These are phyloP conservation scores for Penicillium sp. DNA, from an alignment of 2,329 filamentous ascomycete genomes.

Conservation along the genomic window DNA sequence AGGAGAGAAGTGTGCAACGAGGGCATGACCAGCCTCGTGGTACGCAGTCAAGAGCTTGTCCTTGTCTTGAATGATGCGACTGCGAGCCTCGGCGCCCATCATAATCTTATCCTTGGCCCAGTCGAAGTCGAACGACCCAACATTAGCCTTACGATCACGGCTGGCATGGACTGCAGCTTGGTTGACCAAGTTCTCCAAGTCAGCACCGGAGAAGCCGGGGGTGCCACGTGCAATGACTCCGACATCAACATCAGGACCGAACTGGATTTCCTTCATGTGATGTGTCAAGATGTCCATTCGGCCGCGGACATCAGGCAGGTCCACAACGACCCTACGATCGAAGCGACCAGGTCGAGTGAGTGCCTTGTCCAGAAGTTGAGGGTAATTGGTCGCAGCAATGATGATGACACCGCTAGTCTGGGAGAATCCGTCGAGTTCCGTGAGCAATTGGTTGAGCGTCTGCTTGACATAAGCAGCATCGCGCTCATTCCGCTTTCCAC, in stretches of 20 bases:
- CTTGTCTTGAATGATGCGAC: slow-evolving; percentile 84
- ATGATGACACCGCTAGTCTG: slow-evolving; percentile 94
- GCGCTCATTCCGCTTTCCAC: slow-evolving; percentile 85
- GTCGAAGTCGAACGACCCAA: slow-evolving; percentile 79
- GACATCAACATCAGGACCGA: slow-evolving; percentile 76
- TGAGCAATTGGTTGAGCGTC: slow-evolving; percentile 94
- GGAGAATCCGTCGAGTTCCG: slow-evolving; percentile 94
- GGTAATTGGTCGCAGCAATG: slow-evolving; percentile 94
- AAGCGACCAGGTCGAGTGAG: slow-evolving; percentile 92
- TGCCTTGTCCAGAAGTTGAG: slow-evolving; percentile 89
- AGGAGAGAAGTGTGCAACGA: slow-evolving; percentile 81
- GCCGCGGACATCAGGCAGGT: slow-evolving; percentile 87
- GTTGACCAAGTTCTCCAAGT: slow-evolving; percentile 95
- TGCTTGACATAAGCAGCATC: slow-evolving; percentile 96
- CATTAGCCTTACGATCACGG: slow-evolving; percentile 73
- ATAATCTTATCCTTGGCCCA: slow-evolving; percentile 99
- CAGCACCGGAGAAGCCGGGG: slow-evolving; percentile 88
- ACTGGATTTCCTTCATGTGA: slow-evolving; percentile 87
- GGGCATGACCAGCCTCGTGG: slow-evolving; percentile 91
- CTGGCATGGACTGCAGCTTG: slow-evolving; percentile 94
- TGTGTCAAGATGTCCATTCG: slow-evolving; percentile 91
- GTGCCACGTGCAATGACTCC: slow-evolving; percentile 82
- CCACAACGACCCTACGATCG: slow-evolving; percentile 86
- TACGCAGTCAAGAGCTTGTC: slow-evolving; percentile 97
- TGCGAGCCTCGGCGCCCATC: slow-evolving; percentile 91